phyloP scores from a whole-genome alignment of 495 filamentous ascomycete species.

The Baudoinia panamericana region DNA sequence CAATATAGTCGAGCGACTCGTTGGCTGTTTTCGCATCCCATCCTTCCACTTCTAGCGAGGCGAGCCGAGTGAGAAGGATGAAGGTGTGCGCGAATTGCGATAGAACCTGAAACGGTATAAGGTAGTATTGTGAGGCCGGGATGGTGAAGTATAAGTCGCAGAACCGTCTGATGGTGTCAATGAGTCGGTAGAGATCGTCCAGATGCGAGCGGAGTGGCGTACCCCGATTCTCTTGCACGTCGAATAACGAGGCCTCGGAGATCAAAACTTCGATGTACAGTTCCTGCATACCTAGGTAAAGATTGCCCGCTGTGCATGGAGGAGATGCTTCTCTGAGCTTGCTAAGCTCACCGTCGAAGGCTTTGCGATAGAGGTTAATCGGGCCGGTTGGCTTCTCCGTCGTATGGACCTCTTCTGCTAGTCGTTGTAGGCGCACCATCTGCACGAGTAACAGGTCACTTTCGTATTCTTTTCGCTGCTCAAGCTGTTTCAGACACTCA shows the following conservation, averaged over 20 bases:
- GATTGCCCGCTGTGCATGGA: neutral
- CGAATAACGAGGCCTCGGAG: slow-evolving; percentile 13
- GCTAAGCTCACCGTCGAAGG: slow-evolving; percentile 34
- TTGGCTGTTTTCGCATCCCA: slow-evolving; percentile 6
- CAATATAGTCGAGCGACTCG: slow-evolving; percentile 1
- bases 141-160: slow-evolving; percentile 17
- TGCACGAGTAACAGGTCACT: slow-evolving; percentile 40
- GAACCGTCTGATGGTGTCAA: slow-evolving; percentile 15
- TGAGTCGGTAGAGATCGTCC: slow-evolving; percentile 8
- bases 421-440: slow-evolving; percentile 35
- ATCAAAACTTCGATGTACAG: slow-evolving; percentile 11
- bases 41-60: slow-evolving; percentile 13
- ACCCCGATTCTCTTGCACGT: slow-evolving; percentile 7
- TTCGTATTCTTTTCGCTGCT: slow-evolving; percentile 34
- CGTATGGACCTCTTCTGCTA: slow-evolving; percentile 18
- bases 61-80: slow-evolving; percentile 15
- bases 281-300: slow-evolving; percentile 14
- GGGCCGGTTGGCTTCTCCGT: slow-evolving; percentile 29
- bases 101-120: slow-evolving; percentile 14
- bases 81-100: slow-evolving; percentile 17
- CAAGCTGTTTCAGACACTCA: slow-evolving; percentile 35
- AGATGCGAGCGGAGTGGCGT: slow-evolving; percentile 7
- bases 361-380: slow-evolving; percentile 31
- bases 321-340: slow-evolving; percentile 5
- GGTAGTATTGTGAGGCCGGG: slow-evolving; percentile 4